Conservation (phyloP, 805 yeast species). For the Kuraishia molischiana region DNA sequence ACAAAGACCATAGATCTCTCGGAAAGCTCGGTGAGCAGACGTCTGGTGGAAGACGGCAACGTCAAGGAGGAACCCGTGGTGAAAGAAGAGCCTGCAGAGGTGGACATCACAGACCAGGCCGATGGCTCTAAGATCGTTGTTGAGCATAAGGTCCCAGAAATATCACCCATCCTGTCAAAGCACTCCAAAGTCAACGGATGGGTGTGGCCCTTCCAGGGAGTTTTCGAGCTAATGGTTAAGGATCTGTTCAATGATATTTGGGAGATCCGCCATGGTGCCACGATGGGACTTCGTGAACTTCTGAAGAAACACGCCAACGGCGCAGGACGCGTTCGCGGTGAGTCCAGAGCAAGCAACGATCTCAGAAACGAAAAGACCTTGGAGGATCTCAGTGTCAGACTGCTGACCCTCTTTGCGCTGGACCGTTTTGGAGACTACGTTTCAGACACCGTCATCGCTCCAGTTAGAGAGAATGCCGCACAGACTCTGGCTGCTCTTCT, state of each 20-base stretch:
- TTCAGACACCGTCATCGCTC: constrained; percentile 96
- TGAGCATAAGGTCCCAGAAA: constrained; percentile 60
- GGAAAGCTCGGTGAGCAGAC: constrained; percentile 56
- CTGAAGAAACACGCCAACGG: constrained; percentile 73
- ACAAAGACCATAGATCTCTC: constrained; percentile 54
- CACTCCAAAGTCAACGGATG: constrained; percentile 63
- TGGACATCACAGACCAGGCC: constrained; percentile 62
- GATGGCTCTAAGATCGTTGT: constrained; percentile 78
- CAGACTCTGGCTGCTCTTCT: constrained; percentile 87
- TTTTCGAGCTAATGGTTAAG: constrained; percentile 68
- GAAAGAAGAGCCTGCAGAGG: constrained; percentile 10
- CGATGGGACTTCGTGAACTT: constrained; percentile 84
- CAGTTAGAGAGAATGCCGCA: constrained; percentile 94
- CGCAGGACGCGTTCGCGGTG: constrained; percentile 73
- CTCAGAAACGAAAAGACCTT: constrained; percentile 55
- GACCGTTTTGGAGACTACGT: constrained; percentile 97
- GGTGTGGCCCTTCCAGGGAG: constrained; percentile 93
- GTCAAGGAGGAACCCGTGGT: constrained; percentile 10
- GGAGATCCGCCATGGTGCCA: constrained; percentile 96
- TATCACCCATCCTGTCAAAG: constrained; percentile 59
- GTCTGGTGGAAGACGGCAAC: constrained; percentile 34
- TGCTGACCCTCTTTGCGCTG: constrained; percentile 79
- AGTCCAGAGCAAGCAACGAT: constrained; percentile 51
- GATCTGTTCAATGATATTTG: constrained; percentile 80
- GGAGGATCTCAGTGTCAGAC: constrained; percentile 80